Evolutionary conservation across 2,329 filamentous ascomycete species (phyloP).

Genomic region (Tympanopsis confertula): DNA sequence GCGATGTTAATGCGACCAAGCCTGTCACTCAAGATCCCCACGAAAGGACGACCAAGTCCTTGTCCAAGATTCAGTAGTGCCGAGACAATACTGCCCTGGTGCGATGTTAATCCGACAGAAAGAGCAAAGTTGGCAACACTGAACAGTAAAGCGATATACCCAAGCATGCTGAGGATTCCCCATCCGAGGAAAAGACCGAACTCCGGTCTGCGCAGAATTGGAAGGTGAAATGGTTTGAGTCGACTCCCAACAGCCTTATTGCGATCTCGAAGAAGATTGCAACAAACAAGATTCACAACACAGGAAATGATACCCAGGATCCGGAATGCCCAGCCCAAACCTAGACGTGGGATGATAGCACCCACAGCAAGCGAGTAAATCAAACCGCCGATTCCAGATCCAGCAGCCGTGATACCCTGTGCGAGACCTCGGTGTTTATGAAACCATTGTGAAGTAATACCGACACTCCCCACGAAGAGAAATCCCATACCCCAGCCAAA

Average conservation of each 20-base stretch:
- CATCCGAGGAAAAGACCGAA: slow-evolving; percentile 56
- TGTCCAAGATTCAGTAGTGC: slow-evolving; percentile 61
- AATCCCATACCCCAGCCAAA: not conserved
- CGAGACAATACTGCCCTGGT: slow-evolving; percentile 60
- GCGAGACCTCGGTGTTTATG: slow-evolving; percentile 23
- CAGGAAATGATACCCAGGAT: slow-evolving; percentile 47
- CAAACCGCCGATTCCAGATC: slow-evolving; percentile 49
- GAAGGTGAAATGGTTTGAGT: slow-evolving; percentile 53
- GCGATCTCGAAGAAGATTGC: too few relatives aligned
- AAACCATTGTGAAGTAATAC: not conserved
- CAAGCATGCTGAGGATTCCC: slow-evolving; percentile 61
- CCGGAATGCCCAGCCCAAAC: slow-evolving; percentile 55
- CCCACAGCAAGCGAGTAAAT: slow-evolving; percentile 47
- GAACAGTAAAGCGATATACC: slow-evolving; percentile 68
- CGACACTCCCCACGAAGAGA: not conserved
- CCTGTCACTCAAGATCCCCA: slow-evolving; percentile 62
- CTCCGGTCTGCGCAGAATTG: slow-evolving; percentile 47
- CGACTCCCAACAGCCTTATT: slow-evolving; percentile 60
- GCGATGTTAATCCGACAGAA: slow-evolving; percentile 52
- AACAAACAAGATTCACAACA: too few relatives aligned
- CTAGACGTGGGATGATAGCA: slow-evolving; percentile 43
- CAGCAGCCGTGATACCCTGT: slow-evolving; percentile 45
- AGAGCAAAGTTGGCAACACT: slow-evolving; percentile 63
- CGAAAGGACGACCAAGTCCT: slow-evolving; percentile 57
- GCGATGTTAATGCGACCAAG: slow-evolving; percentile 67